A percentile compares a stretch with the other conserved stretches of the same genome.
Evolutionary conservation across 2,329 filamentous ascomycete genomes (phyloP).

Genomic region (Xylogone sp.): DNA sequence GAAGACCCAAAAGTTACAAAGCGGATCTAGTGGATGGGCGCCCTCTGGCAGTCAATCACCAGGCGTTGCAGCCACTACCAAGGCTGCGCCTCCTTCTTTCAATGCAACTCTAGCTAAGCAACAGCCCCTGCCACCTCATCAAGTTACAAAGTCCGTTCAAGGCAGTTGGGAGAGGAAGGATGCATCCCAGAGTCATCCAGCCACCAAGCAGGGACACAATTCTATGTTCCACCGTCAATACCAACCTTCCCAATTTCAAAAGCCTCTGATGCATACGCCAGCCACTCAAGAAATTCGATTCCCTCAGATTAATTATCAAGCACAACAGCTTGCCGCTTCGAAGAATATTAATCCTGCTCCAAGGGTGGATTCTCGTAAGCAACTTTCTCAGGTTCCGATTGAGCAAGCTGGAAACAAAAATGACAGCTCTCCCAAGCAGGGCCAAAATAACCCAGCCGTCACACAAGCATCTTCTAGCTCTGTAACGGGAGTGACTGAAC

Average conservation of each 20-base stretch:
- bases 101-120: slow-evolving; percentile 3
- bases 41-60: background rate
- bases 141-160: slow-evolving; percentile 3
- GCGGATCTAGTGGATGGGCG: background rate
- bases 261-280: slow-evolving; percentile 1
- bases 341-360: background rate
- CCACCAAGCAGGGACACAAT: slow-evolving; percentile 31
- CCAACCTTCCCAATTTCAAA: slow-evolving; percentile 9
- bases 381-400: background rate
- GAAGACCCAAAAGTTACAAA: background rate
- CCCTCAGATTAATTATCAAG: background rate
- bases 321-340: background rate
- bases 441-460: background rate
- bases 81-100: background rate
- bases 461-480: background rate
- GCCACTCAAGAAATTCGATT: background rate
- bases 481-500: slow-evolving; percentile 4
- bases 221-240: slow-evolving; percentile 20
- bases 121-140: slow-evolving; percentile 6
- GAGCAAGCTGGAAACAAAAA: background rate
- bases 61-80: background rate
- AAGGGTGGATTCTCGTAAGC: background rate
- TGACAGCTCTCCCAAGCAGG: too few species aligned
- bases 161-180: slow-evolving; percentile 24
- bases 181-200: slow-evolving; percentile 29